Percentiles rank a stretch among this genome's conserved stretches.
These are phyloP conservation scores for Yamadazyma atmosphaerica DNA, from an alignment of 1,139 yeast genomes.

Conservation along the genomic window DNA sequence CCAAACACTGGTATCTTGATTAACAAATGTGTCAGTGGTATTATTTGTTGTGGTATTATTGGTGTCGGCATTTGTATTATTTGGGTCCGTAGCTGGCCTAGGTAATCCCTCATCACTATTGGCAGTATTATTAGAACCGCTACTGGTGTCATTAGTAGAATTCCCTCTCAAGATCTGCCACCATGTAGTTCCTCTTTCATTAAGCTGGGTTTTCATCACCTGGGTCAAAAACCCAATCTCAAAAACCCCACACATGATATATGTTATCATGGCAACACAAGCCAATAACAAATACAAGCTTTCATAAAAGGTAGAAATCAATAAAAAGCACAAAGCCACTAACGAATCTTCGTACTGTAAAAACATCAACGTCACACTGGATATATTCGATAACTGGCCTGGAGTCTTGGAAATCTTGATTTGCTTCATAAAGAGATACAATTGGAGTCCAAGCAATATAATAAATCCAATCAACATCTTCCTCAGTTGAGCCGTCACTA, in stretches of 20 bases:
- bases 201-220: slow-evolving; percentile 70
- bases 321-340: slow-evolving; percentile 59
- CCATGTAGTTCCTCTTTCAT: slow-evolving; percentile 67
- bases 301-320: slow-evolving; percentile 55
- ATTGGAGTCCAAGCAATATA: slow-evolving; percentile 37
- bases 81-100: slow-evolving; percentile 11
- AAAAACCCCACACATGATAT: slow-evolving; percentile 71
- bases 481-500: slow-evolving; percentile 43
- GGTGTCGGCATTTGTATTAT: slow-evolving; percentile 13
- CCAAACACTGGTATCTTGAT: slow-evolving; percentile 58
- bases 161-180: slow-evolving; percentile 62
- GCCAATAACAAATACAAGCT: slow-evolving; percentile 66
- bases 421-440: slow-evolving; percentile 49
- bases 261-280: slow-evolving; percentile 68
- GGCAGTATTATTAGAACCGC: too few species aligned
- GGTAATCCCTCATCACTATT: slow-evolving; percentile 13
- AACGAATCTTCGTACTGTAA: slow-evolving; percentile 78
- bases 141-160: slow-evolving; percentile 6
- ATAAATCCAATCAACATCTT: slow-evolving; percentile 50
- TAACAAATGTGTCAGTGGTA: slow-evolving; percentile 9
- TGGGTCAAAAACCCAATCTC: slow-evolving; percentile 75
- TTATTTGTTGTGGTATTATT: slow-evolving; percentile 13
- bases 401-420: slow-evolving; percentile 76
- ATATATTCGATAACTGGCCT: slow-evolving; percentile 56
- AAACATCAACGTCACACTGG: slow-evolving; percentile 46